These are phyloP conservation scores for Bruguiera sexangula DNA, from an alignment of 345 rosid genomes.

Conservation along the genomic window DNA sequence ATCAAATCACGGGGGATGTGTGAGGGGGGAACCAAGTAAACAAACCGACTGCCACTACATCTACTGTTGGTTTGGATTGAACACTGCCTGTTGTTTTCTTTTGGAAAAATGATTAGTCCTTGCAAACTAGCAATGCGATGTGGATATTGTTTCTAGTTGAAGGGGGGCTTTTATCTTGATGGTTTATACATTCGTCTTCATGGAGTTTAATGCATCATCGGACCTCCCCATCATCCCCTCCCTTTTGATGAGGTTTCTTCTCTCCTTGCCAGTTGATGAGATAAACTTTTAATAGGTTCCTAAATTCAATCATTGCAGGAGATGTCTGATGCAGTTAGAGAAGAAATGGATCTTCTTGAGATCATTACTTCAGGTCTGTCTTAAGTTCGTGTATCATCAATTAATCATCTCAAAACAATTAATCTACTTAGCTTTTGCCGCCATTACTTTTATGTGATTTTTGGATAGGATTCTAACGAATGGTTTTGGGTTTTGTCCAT, in stretches of 20 bases:
- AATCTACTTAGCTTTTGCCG: neutral
- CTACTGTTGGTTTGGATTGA: neutral
- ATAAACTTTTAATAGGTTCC: neutral
- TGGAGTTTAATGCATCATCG: too few relatives aligned
- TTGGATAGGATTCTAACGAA: neutral
- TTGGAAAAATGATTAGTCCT: too few relatives aligned
- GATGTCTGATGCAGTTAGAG: conserved; percentile 26
- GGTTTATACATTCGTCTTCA: too few relatives aligned
- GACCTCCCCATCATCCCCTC: neutral
- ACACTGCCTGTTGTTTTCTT: too few relatives aligned
- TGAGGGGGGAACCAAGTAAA: neutral
- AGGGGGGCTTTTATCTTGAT: too few relatives aligned
- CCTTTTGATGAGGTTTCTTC: neutral
- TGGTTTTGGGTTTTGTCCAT: neutral
- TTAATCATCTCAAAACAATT: too few relatives aligned
- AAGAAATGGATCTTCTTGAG: conserved; percentile 62
- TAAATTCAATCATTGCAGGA: conserved; percentile 30
- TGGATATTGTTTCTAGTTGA: too few relatives aligned
- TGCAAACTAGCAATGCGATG: too few relatives aligned
- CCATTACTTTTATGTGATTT: neutral
- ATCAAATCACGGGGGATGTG: neutral
- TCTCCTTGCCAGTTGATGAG: neutral
- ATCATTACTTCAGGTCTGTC: conserved; percentile 56
- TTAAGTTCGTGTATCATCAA: neutral
- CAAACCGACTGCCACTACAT: neutral